Evolutionary conservation across 139 green algal species (phyloP).

Genomic region (Eudorina sp.): DNA sequence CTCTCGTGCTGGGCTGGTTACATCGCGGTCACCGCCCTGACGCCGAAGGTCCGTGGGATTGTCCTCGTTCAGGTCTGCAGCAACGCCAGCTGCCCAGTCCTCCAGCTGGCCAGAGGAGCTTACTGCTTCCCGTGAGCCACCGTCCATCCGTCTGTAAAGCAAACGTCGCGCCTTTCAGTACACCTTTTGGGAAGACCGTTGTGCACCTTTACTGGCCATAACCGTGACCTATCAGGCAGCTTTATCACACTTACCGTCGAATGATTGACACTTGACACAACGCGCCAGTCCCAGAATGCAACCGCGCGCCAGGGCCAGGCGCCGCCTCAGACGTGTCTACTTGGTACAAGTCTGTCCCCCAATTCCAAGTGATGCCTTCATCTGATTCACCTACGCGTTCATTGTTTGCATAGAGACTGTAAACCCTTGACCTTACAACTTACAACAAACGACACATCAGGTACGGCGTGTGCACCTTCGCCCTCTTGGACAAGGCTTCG

Average conservation of each 20-base stretch:
- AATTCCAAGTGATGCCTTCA: background rate
- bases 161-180: background rate
- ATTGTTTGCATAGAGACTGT: background rate
- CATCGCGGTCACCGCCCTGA: background rate
- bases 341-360: background rate
- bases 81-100: conserved; percentile 13
- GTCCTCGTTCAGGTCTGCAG: conserved; percentile 4
- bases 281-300: background rate
- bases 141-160: conserved; percentile 5
- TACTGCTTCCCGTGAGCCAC: background rate
- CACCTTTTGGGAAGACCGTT: conserved; percentile 24
- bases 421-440: no score
- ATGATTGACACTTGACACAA: background rate
- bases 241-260: background rate
- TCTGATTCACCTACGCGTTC: background rate
- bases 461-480: no score
- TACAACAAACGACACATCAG: no score
- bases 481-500: no score
- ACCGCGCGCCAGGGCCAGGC: background rate
- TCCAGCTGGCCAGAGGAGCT: conserved; percentile 38
- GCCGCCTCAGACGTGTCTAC: background rate
- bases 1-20: background rate
- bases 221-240: background rate
- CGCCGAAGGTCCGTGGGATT: background rate
- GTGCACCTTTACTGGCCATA: background rate